phyloP scores from a whole-genome alignment of 2,329 filamentous ascomycete genomes.

The Nannizziopsis arthrosporioides region DNA sequence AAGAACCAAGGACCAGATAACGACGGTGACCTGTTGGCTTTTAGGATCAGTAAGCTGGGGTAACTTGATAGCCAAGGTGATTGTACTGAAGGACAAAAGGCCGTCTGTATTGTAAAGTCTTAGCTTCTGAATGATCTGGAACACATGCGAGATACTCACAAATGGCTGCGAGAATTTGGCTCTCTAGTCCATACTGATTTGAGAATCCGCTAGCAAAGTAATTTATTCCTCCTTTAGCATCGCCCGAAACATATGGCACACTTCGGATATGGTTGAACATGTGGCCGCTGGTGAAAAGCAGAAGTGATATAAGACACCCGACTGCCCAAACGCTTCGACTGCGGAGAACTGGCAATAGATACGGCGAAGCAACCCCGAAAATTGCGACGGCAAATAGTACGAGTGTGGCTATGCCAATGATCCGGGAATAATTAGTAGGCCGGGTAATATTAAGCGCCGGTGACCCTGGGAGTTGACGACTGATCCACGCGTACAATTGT shows the following conservation, averaged over 20 bases:
- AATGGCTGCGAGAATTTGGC: conserved; percentile 83
- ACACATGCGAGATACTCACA: conserved; percentile 50
- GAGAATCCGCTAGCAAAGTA: conserved; percentile 91
- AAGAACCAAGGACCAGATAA: conserved; percentile 66
- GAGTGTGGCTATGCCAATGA: conserved; percentile 56
- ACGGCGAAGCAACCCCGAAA: conserved; percentile 60
- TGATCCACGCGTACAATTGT: conserved; percentile 64
- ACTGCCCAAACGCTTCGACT: conserved; percentile 93
- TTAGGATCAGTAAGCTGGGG: conserved; percentile 72
- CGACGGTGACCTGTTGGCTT: conserved; percentile 66
- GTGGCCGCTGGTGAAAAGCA: conserved; percentile 89
- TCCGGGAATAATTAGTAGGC: conserved; percentile 76
- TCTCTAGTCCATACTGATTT: conserved; percentile 87
- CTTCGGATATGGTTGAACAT: conserved; percentile 99
- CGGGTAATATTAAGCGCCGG: conserved; percentile 68
- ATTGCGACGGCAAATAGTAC: conserved; percentile 58
- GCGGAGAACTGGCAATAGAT: conserved; percentile 67
- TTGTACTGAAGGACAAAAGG: conserved; percentile 75
- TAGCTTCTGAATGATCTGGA: conserved; percentile 16
- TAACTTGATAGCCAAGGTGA: conserved; percentile 82
- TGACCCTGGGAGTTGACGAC: conserved; percentile 63
- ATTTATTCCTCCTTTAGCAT: conserved; percentile 72
- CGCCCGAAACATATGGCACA: conserved; percentile 78
- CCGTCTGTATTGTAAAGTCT: conserved; percentile 45
- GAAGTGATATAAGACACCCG: conserved; percentile 72